A percentile compares a stretch with the other conserved stretches of the same genome.
phyloP scores from a whole-genome alignment of 2,329 filamentous ascomycete genomes.

The Microdochium trichocladiopsis region DNA sequence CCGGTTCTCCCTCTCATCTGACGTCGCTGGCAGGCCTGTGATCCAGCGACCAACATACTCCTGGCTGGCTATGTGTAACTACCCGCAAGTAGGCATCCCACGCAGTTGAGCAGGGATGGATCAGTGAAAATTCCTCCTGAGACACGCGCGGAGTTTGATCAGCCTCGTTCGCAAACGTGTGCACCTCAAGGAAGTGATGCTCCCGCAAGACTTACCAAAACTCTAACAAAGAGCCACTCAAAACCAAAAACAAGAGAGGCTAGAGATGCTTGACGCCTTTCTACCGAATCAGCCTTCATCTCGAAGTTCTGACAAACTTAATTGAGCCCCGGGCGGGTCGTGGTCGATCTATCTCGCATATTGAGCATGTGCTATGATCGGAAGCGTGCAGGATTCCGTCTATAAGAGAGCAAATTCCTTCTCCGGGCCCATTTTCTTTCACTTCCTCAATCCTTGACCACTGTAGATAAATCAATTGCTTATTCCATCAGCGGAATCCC shows the following conservation, averaged over 20 bases:
- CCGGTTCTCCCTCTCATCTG: neutral
- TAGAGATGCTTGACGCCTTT: neutral
- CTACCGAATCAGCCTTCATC: neutral
- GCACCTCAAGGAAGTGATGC: neutral
- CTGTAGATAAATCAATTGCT: neutral
- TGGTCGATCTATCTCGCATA: neutral
- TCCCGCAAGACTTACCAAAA: neutral
- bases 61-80: neutral
- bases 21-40: neutral
- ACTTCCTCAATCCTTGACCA: neutral
- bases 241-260: neutral
- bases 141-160: neutral
- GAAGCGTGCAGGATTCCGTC: neutral
- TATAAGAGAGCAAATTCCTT: neutral
- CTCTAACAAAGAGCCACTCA: neutral
- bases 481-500: neutral
- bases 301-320: neutral
- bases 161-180: neutral
- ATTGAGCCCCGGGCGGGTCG: neutral
- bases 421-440: neutral
- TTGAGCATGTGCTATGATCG: neutral
- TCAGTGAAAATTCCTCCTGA: neutral
- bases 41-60: neutral
- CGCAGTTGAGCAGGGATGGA: neutral
- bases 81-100: neutral